Evolutionary conservation across 352 stramenopile species (phyloP), one percentile per base, ranked within the genome.

Genomic region (Pythium periplocum): DNA sequence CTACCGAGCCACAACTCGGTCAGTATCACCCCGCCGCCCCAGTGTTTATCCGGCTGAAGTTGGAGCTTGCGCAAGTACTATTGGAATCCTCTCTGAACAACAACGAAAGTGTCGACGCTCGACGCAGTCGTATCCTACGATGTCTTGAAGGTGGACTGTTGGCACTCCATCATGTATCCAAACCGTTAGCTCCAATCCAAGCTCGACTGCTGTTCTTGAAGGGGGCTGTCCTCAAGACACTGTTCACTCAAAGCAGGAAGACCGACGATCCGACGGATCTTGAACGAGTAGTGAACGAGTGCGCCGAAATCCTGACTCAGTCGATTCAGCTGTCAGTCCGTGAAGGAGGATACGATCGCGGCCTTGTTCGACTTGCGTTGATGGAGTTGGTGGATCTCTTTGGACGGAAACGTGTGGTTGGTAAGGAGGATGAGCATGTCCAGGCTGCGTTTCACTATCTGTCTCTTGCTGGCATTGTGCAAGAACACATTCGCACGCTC

Each of bases 391-490:
- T 88, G 30, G 66, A 86, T 61, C 48, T 90, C 2, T 89, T 75
- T 43, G 61, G 65, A 4, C 59, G 62, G 45, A 78, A 87, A 43
- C 9, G 82, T 1, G 7, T 87, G 12, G 54, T 45, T 6, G 58
- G 43, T 4, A 60, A 68, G 32, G 71, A 87, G 58, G 62, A 84
- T 9, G 57, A 72, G 11, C 78, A 90, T 42, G 59, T 86, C 17
- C 78, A 89, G 61, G 78, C 74, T 17, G 79, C 77, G 34, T 87
- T 86, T 44, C 79, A 90, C 57, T 90, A 84, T 57, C 55, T 93
- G 33, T 72, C 64, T 38, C 50, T 89, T 12, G 79, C 71, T 0
- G 36, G 81, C 1, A 50, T 62, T 32, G 66, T 88, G 2, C 59
- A 68, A 34, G 67, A 62, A 30, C 69, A 85, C 17, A 64, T 83